Conservation (phyloP, 495 filamentous ascomycete species). For the Tuber magnatum region DNA sequence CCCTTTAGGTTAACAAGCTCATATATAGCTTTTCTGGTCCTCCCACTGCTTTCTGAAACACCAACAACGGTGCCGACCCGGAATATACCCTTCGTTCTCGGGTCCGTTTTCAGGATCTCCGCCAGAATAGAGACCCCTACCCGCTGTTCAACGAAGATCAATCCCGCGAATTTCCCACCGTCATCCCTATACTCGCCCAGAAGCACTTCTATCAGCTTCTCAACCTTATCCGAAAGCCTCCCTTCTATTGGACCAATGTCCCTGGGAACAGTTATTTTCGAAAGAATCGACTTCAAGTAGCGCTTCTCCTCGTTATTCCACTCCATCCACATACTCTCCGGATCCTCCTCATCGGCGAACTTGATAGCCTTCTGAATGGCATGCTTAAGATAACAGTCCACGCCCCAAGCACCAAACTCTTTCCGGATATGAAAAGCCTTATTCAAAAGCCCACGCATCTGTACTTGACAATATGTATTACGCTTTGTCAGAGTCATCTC, state of each 20-base stretch:
- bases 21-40: slow-evolving; percentile 49
- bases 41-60: slow-evolving; percentile 49
- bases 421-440: slow-evolving; percentile 50
- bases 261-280: slow-evolving; percentile 43
- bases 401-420: slow-evolving; percentile 68
- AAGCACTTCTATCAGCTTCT: slow-evolving; percentile 42
- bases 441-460: slow-evolving; percentile 54
- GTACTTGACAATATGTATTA: slow-evolving; percentile 58
- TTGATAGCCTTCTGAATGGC: slow-evolving; percentile 50
- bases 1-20: slow-evolving; percentile 54
- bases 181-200: slow-evolving; percentile 29
- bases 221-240: slow-evolving; percentile 40
- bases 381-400: slow-evolving; percentile 60
- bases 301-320: slow-evolving; percentile 51
- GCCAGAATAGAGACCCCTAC: slow-evolving; percentile 62
- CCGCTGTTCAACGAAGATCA: slow-evolving; percentile 73
- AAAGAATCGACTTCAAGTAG: slow-evolving; percentile 55
- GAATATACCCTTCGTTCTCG: slow-evolving; percentile 53
- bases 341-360: slow-evolving; percentile 39
- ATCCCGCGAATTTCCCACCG: slow-evolving; percentile 51
- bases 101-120: slow-evolving; percentile 58
- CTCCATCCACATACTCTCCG: slow-evolving; percentile 39
- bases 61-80: slow-evolving; percentile 64
- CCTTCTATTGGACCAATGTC: slow-evolving; percentile 29
- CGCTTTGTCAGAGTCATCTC: slow-evolving; percentile 46